These are phyloP conservation scores for Salinomyces thailandicus DNA, from an alignment of 2,329 filamentous ascomycete genomes.

Conservation along the genomic window DNA sequence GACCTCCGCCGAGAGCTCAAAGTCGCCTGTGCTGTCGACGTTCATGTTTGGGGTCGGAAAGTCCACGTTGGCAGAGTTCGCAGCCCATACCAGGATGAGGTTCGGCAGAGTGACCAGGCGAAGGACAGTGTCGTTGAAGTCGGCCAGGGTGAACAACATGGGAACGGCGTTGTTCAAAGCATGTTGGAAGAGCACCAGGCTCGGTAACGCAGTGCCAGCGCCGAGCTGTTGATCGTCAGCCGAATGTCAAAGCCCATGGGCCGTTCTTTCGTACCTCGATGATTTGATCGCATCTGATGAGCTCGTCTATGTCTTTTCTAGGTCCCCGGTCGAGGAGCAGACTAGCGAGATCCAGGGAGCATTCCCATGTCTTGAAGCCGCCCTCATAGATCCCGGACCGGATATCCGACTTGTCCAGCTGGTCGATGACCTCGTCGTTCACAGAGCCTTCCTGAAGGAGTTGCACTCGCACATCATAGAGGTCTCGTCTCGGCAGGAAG, in stretches of 20 bases:
- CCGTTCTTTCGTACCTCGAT: constrained; percentile 30
- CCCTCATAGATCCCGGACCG: constrained; percentile 76
- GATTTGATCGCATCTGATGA: constrained; percentile 39
- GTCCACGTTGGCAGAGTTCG: constrained; percentile 8
- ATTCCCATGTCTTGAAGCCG: constrained; percentile 85
- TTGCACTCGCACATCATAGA: constrained; percentile 74
- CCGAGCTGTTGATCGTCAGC: constrained; percentile 48
- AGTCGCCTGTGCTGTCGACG: constrained; percentile 39
- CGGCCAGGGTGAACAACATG: constrained; percentile 57
- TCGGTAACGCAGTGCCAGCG: constrained; percentile 67
- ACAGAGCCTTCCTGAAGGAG: constrained; percentile 54
- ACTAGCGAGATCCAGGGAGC: constrained; percentile 67
- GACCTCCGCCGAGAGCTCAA: constrained; percentile 53
- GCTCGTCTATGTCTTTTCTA: constrained; percentile 39
- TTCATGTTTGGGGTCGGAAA: constrained; percentile 6
- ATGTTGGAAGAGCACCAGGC: constrained; percentile 59
- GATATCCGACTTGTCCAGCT: constrained; percentile 60
- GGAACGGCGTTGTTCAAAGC: constrained; percentile 37
- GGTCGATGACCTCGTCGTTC: constrained; percentile 43
- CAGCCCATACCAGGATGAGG: constrained; percentile 56
- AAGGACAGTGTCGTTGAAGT: constrained; percentile 71
- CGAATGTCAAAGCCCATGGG: not conserved
- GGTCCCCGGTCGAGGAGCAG: constrained; percentile 43
- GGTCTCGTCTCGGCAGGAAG: constrained; percentile 58
- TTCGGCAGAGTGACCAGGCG: constrained; percentile 72